Evolutionary conservation across 164 flowering plant species (phyloP).

Genomic region (Dillenia turbinata): DNA sequence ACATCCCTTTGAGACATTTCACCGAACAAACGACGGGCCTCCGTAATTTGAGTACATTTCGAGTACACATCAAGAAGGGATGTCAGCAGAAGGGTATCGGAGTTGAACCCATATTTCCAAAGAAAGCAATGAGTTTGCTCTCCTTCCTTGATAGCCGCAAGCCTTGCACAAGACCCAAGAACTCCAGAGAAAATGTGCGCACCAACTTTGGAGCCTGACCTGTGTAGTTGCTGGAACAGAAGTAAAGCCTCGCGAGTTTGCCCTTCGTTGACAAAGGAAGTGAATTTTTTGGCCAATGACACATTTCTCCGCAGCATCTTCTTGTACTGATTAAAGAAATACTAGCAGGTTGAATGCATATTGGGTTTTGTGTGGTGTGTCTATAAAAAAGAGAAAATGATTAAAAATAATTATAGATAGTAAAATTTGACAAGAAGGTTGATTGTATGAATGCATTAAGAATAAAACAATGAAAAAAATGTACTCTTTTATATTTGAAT

Average conservation of each 20-base stretch:
- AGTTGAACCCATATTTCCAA: conserved; percentile 24
- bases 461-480: too few relatives aligned
- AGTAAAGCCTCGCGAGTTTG: conserved; percentile 14
- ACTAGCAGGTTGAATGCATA: too few relatives aligned
- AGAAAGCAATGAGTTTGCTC: conserved; percentile 30
- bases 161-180: conserved; percentile 22
- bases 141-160: conserved; percentile 26
- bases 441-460: too few relatives aligned
- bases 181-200: conserved; percentile 24
- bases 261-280: conserved; percentile 13
- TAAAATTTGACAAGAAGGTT: too few relatives aligned
- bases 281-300: conserved; percentile 16
- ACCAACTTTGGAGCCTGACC: neutral
- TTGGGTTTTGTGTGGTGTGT: too few relatives aligned
- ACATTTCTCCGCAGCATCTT: conserved; percentile 13
- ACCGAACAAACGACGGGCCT: conserved; percentile 26
- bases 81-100: conserved; percentile 27
- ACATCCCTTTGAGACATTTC: conserved; percentile 42
- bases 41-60: conserved; percentile 16
- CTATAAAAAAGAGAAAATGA: too few relatives aligned
- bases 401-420: too few relatives aligned
- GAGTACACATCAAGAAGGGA: conserved; percentile 38
- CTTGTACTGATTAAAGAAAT: neutral
- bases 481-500: too few relatives aligned
- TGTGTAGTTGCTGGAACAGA: conserved; percentile 25